Base-by-base conservation (phyloP, 768 basidiomycete species). In the Cystofilobasidium bisporidii region DNA sequence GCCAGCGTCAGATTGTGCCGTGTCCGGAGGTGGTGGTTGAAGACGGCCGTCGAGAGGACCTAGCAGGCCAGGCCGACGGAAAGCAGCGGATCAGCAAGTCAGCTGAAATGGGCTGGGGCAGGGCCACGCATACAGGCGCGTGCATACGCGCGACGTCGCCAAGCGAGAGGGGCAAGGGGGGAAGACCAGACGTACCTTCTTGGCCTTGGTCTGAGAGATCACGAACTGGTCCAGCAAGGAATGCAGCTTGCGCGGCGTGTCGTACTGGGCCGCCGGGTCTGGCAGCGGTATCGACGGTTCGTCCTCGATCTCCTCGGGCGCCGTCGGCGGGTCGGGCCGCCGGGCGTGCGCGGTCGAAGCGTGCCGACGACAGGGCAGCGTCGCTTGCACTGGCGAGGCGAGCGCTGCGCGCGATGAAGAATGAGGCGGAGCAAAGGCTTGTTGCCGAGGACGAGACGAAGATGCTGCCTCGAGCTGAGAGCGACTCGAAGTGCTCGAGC, bases 211-310 rank as follows among this genome's bases (percentile, higher is more conserved):
- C 53, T 56, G 53, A 1, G 28, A 2, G 53, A 56, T 56, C 15
- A 56, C 53, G 53, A 15, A 56, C 28, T 32, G 6, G 20, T 56
- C 53, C 28, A 56, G 53, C 28, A 56, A 30, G 12, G 26, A 5
- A 18, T 56, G 53, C 26, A 56, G 53, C 53, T 56, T 56, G 6
- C 53, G 53, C 5, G 53, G 53, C 53, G 53, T 56, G 30, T 56
- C 53, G 53, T 30, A 56, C 28, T 56, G 28, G 6, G 30, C 28
- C 6, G 53, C 17, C 26, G 53, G 53, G 14, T 32, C 28, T 1
- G 53, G 53, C 12, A 56, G 53, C 8, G 30, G 12, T 8, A 28
- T 56, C 4, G 3, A 28, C 5, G 22, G 48, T 24, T 50, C 48
- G 14, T 56, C 53, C 28, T 56, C 53, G 8, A 30, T 14, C 28